phyloP scores from a whole-genome alignment of 2,329 filamentous ascomycete genomes.

The Penicillium olsonii region DNA sequence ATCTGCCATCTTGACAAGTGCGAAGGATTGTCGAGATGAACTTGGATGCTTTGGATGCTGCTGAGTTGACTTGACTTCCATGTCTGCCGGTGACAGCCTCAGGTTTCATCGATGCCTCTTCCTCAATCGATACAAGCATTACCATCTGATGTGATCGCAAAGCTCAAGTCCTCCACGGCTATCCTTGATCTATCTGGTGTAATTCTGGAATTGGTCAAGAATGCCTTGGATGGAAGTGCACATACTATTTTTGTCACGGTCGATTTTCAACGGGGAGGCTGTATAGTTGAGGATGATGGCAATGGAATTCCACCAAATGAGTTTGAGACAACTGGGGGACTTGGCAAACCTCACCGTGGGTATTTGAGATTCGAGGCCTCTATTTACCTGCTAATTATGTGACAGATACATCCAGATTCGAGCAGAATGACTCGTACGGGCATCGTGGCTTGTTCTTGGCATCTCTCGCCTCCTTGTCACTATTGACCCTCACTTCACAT shows the following conservation, averaged over 20 bases:
- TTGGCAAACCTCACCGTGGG: slow-evolving; percentile 72
- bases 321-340: slow-evolving; percentile 68
- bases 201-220: slow-evolving; percentile 72
- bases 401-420: slow-evolving; percentile 77
- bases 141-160: slow-evolving; percentile 69
- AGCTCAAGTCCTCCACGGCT: slow-evolving; percentile 81
- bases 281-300: slow-evolving; percentile 82
- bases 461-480: slow-evolving; percentile 72
- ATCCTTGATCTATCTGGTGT: slow-evolving; percentile 75
- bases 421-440: slow-evolving; percentile 59
- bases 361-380: neutral
- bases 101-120: slow-evolving; percentile 23
- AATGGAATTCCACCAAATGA: slow-evolving; percentile 72
- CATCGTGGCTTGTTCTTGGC: slow-evolving; percentile 73
- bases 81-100: neutral
- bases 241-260: slow-evolving; percentile 68
- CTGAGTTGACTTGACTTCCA: neutral
- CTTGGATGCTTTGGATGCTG: neutral
- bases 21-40: neutral
- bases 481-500: slow-evolving; percentile 75
- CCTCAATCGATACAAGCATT: slow-evolving; percentile 58
- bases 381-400: slow-evolving; percentile 12
- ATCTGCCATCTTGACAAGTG: neutral
- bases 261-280: slow-evolving; percentile 74
- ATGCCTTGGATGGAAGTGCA: slow-evolving; percentile 79